Percentiles rank a stretch among this genome's conserved stretches.
Evolutionary conservation across 805 yeast species (phyloP).

Genomic region (Brettanomyces anomalus): DNA sequence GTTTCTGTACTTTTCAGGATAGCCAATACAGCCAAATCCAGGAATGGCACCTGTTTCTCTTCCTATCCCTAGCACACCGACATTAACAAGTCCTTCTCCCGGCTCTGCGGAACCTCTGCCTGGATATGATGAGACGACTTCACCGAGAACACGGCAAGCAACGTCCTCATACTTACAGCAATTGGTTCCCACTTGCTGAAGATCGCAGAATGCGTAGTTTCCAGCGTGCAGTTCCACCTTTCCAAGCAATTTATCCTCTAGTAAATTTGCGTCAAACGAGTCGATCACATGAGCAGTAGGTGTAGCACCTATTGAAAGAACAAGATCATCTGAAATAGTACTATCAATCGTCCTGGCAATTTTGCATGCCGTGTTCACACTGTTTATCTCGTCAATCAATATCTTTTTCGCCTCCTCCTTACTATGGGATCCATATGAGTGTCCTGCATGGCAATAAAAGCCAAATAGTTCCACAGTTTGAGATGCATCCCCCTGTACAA

Average conservation of each 20-base stretch:
- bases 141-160: conserved; percentile 46
- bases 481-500: conserved; percentile 16
- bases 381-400: conserved; percentile 47
- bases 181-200: conserved; percentile 69
- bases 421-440: conserved; percentile 47
- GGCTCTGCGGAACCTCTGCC: conserved; percentile 40
- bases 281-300: conserved; percentile 63
- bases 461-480: conserved; percentile 45
- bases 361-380: conserved; percentile 46
- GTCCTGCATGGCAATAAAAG: conserved; percentile 75
- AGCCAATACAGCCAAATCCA: conserved; percentile 43
- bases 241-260: conserved; percentile 22
- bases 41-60: conserved; percentile 53
- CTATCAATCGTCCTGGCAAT: conserved; percentile 29
- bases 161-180: conserved; percentile 38
- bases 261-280: conserved; percentile 9
- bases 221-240: conserved; percentile 73
- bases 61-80: conserved; percentile 65
- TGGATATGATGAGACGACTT: conserved; percentile 52
- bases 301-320: conserved; percentile 71
- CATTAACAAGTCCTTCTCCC: conserved; percentile 58
- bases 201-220: conserved; percentile 62
- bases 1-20: conserved; percentile 33
- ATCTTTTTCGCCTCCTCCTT: conserved; percentile 36
- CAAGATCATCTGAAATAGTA: conserved; percentile 24